Evolutionary conservation across 2,329 filamentous ascomycete species (phyloP).

Genomic region (Epichloe baconii): DNA sequence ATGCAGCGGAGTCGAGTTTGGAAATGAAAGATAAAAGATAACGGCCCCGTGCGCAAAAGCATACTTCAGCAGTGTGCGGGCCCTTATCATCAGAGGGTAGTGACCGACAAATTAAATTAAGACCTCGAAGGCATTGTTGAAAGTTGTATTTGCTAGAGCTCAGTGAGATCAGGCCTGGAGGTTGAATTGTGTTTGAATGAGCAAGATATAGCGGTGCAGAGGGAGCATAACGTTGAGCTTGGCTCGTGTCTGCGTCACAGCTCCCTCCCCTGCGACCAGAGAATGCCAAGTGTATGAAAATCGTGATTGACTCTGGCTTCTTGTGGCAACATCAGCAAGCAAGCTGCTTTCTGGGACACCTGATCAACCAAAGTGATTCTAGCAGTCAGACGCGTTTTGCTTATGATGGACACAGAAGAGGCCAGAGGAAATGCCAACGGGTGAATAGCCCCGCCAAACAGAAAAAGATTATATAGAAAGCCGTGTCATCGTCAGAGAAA

Average conservation of each 20-base stretch:
- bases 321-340: background rate
- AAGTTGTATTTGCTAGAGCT: background rate
- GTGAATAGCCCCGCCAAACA: background rate
- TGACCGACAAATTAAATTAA: background rate
- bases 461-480: conserved; percentile 4
- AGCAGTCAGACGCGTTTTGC: background rate
- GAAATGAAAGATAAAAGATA: background rate
- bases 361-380: background rate
- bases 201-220: background rate
- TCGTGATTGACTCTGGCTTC: background rate
- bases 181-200: background rate
- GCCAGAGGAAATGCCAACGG: background rate
- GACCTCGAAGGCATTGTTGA: background rate
- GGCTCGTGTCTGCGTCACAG: background rate
- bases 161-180: background rate
- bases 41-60: background rate
- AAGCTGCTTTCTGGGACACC: background rate
- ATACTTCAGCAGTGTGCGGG: background rate
- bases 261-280: background rate
- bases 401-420: background rate
- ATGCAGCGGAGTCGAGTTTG: background rate
- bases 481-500: conserved; percentile 22
- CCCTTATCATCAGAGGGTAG: background rate
- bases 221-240: background rate
- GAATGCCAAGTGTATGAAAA: background rate